phyloP scores from a whole-genome alignment of 352 stramenopile species.

The Phytophthora pini region DNA sequence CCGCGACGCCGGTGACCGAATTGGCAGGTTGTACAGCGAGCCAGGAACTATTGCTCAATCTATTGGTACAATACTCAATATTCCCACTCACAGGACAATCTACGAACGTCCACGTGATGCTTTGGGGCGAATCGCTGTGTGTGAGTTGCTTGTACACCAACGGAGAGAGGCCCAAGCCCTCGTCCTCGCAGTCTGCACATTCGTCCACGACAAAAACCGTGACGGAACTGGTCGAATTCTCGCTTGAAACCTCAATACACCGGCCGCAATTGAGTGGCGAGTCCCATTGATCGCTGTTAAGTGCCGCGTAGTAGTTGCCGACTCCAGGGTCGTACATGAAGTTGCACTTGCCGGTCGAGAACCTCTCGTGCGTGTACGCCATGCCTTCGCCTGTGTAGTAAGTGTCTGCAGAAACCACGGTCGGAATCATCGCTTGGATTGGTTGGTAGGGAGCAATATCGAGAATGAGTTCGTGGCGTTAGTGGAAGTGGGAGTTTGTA shows the following conservation, averaged over 20 bases:
- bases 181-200: constrained; percentile 64
- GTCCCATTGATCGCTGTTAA: constrained; percentile 69
- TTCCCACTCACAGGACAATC: constrained; percentile 48
- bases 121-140: constrained; percentile 33
- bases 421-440: constrained; percentile 14
- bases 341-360: constrained; percentile 60
- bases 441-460: not conserved
- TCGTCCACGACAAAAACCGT: constrained; percentile 68
- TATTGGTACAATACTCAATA: constrained; percentile 54
- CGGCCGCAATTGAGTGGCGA: constrained; percentile 61
- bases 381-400: constrained; percentile 60
- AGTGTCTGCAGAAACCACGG: constrained; percentile 14
- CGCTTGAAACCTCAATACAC: constrained; percentile 65
- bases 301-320: constrained; percentile 61
- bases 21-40: constrained; percentile 52
- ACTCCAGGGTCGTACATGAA: constrained; percentile 56
- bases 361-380: constrained; percentile 45
- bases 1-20: constrained; percentile 31
- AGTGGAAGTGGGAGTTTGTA: not conserved
- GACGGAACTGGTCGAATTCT: constrained; percentile 41
- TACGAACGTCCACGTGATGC: constrained; percentile 55
- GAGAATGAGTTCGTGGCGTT: not conserved
- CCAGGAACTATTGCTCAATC: constrained; percentile 45
- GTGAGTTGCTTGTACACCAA: constrained; percentile 52
- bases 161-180: constrained; percentile 54